These are phyloP conservation scores for Rutstroemia sp. DNA, from an alignment of 2,329 filamentous ascomycete species.

Conservation along the genomic window DNA sequence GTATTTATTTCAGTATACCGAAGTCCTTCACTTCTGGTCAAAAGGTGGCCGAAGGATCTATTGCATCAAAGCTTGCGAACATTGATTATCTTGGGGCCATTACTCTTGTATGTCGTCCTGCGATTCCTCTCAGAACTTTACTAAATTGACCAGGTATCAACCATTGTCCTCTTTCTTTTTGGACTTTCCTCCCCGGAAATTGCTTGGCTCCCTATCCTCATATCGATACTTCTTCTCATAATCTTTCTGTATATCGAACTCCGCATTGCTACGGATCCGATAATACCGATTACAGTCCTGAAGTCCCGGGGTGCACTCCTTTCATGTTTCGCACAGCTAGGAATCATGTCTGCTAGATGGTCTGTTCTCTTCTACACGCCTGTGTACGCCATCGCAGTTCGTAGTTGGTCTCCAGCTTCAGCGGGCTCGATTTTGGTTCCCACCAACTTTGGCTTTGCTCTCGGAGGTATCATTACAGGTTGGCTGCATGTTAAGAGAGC, in stretches of 20 bases:
- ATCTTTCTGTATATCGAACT: conserved; percentile 58
- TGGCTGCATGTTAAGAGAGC: conserved; percentile 66
- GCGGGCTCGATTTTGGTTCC: conserved; percentile 73
- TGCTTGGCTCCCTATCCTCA: conserved; percentile 48
- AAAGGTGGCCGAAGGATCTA: conserved; percentile 32
- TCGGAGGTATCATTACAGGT: conserved; percentile 66
- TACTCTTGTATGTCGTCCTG: conserved; percentile 44
- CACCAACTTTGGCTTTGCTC: conserved; percentile 72
- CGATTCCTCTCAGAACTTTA: background rate
- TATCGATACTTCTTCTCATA: conserved; percentile 45
- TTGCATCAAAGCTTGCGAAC: conserved; percentile 47
- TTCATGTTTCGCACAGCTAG: conserved; percentile 66
- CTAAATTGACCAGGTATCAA: conserved; percentile 41
- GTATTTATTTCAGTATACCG: conserved; percentile 61
- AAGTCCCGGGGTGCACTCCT: conserved; percentile 63
- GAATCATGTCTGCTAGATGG: conserved; percentile 78
- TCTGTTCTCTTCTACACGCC: conserved; percentile 73
- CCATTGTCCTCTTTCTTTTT: conserved; percentile 66
- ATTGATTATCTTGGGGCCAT: conserved; percentile 71
- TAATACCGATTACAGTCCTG: conserved; percentile 67
- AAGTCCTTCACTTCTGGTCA: conserved; percentile 29
- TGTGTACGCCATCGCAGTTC: conserved; percentile 70
- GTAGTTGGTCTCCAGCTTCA: conserved; percentile 58
- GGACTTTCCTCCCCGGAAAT: conserved; percentile 59
- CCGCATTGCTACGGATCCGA: conserved; percentile 56